Percentiles rank a stretch among this genome's conserved stretches.
Conservation (phyloP, 2,329 filamentous ascomycete species). For the Periglandula ipomoeae region DNA sequence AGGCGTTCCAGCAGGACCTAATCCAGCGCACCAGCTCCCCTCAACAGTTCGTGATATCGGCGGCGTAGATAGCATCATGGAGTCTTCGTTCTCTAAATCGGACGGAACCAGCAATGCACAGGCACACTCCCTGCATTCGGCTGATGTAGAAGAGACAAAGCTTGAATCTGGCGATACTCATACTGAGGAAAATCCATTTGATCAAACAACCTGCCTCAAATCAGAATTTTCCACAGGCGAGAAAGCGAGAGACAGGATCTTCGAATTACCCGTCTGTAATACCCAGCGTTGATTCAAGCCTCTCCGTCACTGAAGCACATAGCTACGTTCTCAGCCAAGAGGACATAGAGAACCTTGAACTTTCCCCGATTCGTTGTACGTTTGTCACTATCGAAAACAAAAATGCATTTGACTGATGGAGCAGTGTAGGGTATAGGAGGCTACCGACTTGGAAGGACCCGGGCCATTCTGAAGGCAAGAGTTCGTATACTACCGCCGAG, state of each 20-base stretch:
- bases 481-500: conserved; percentile 18
- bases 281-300: conserved; percentile 25
- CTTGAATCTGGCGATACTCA: neutral
- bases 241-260: conserved; percentile 17
- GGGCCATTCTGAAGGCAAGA: conserved; percentile 15
- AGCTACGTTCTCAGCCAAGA: conserved; percentile 20
- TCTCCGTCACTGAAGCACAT: conserved; percentile 16
- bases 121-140: neutral
- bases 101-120: neutral
- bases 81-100: conserved; percentile 5
- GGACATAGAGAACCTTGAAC: conserved; percentile 25
- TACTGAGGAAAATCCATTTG: neutral
- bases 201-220: neutral
- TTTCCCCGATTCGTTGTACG: conserved; percentile 27
- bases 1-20: conserved; percentile 1
- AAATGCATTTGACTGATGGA: neutral
- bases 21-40: neutral
- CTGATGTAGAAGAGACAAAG: neutral
- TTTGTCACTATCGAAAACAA: neutral
- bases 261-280: conserved; percentile 25
- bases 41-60: neutral
- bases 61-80: conserved; percentile 10
- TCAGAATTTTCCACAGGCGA: neutral
- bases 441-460: conserved; percentile 11
- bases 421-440: conserved; percentile 16